Percentiles rank a stretch among this genome's conserved stretches.
These are phyloP conservation scores for Neurospora sp. DNA, from an alignment of 495 filamentous ascomycete genomes.

Conservation along the genomic window DNA sequence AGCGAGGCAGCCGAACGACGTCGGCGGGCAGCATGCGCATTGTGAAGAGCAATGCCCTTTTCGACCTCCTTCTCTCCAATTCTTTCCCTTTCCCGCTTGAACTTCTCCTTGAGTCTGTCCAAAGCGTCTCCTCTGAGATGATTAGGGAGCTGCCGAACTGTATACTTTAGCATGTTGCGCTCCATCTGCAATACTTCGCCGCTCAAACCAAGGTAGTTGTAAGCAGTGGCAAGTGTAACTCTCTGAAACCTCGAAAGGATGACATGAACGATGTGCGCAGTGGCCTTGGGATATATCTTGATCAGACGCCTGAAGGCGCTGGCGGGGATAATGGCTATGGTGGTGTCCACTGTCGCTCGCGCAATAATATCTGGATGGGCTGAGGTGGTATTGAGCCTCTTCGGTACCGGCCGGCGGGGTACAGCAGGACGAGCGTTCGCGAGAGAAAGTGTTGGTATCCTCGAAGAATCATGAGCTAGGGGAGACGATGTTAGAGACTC, in stretches of 20 bases:
- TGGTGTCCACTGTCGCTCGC: conserved; percentile 92
- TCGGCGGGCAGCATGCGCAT: conserved; percentile 52
- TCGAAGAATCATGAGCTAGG: conserved; percentile 17
- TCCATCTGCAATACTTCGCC: conserved; percentile 87
- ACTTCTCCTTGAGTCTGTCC: conserved; percentile 86
- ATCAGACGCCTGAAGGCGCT: conserved; percentile 90
- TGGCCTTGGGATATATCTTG: conserved; percentile 90
- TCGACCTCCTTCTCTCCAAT: conserved; percentile 72
- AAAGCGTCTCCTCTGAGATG: conserved; percentile 77
- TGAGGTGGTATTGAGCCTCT: conserved; percentile 51
- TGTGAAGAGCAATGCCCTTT: conserved; percentile 95
- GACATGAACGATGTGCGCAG: conserved; percentile 94
- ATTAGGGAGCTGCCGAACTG: conserved; percentile 83
- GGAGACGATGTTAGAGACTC: conserved; percentile 16
- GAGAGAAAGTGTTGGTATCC: conserved; percentile 66
- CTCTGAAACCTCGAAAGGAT: conserved; percentile 89
- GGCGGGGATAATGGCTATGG: conserved; percentile 95
- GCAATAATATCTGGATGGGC: conserved; percentile 96
- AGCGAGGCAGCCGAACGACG: conserved; percentile 64
- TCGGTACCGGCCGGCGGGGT: conserved; percentile 26
- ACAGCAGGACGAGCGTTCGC: conserved; percentile 31
- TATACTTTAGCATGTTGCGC: conserved; percentile 83
- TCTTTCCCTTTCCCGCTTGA: conserved; percentile 74
- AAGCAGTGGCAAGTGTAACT: conserved; percentile 87
- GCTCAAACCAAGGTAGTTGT: conserved; percentile 85